Evolutionary conservation across 108 stramenopile species (phyloP).

Genomic region (Chaetoceros tenuissimus): DNA sequence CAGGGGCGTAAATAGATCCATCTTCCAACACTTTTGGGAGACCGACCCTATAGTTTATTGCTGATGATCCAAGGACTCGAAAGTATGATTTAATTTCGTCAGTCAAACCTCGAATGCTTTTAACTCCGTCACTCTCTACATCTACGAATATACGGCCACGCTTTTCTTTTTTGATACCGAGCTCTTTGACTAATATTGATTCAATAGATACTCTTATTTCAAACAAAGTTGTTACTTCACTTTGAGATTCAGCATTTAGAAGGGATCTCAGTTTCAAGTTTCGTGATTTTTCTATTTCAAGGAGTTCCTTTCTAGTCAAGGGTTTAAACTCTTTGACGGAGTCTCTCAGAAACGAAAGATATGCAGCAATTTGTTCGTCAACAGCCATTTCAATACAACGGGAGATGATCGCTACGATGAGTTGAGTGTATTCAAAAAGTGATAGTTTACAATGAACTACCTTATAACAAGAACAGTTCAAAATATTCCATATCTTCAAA

Average conservation of each 20-base stretch:
- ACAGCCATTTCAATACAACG: no score
- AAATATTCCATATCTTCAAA: no score
- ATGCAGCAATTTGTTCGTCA: no score
- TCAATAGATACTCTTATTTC: background rate
- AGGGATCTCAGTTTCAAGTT: background rate
- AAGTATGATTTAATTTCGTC: constrained; percentile 72
- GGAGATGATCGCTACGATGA: no score
- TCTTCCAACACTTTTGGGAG: constrained; percentile 47
- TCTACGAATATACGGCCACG: constrained; percentile 79
- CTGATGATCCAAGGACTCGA: constrained; percentile 51
- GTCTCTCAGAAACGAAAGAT: background rate
- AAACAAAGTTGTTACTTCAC: background rate
- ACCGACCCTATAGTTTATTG: constrained; percentile 48
- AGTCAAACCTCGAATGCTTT: constrained; percentile 45
- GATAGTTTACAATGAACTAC: no score
- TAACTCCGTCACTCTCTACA: constrained; percentile 22
- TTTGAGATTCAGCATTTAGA: background rate
- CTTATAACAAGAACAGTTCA: no score
- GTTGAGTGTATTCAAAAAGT: no score
- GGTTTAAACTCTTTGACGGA: background rate
- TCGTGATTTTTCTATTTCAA: background rate
- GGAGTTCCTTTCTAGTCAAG: background rate
- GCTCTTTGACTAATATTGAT: background rate
- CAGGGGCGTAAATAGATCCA: constrained; percentile 28
- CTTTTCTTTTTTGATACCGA: constrained; percentile 34